Conservation (phyloP, 345 rosid species). For the Theobroma cacao region DNA sequence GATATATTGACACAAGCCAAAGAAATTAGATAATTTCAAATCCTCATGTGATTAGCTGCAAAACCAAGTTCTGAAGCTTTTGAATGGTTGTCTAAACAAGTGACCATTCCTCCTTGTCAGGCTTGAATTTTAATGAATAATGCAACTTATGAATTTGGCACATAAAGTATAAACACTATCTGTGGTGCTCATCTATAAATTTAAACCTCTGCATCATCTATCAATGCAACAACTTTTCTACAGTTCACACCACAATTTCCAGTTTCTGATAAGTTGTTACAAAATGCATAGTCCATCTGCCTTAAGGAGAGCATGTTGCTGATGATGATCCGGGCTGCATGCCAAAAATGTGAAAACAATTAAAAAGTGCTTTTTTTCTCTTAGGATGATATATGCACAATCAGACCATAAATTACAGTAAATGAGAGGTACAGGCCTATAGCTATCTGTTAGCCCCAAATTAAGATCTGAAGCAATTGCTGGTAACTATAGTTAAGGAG, state of each 20-base stretch:
- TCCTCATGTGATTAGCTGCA: background rate
- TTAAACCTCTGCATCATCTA: background rate
- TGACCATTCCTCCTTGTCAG: background rate
- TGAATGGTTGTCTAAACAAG: background rate
- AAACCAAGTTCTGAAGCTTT: background rate
- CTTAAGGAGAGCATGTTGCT: background rate
- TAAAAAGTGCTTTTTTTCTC: background rate
- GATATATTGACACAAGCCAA: background rate
- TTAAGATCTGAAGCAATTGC: background rate
- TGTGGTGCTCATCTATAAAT: background rate
- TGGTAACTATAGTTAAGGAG: background rate
- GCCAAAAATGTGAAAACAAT: background rate
- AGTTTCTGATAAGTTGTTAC: background rate
- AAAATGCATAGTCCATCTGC: background rate
- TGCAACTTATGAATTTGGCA: background rate
- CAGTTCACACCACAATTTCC: background rate
- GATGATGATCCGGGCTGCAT: conserved; percentile 7
- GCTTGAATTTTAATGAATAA: background rate
- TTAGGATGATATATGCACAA: background rate
- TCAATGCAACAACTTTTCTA: background rate
- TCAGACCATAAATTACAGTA: background rate
- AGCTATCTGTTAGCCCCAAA: background rate
- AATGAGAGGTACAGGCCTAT: background rate
- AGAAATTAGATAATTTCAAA: background rate
- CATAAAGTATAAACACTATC: background rate